Evolutionary conservation across 2,329 filamentous ascomycete genomes (phyloP).

Genomic region (Beauveria pseudobassiana): DNA sequence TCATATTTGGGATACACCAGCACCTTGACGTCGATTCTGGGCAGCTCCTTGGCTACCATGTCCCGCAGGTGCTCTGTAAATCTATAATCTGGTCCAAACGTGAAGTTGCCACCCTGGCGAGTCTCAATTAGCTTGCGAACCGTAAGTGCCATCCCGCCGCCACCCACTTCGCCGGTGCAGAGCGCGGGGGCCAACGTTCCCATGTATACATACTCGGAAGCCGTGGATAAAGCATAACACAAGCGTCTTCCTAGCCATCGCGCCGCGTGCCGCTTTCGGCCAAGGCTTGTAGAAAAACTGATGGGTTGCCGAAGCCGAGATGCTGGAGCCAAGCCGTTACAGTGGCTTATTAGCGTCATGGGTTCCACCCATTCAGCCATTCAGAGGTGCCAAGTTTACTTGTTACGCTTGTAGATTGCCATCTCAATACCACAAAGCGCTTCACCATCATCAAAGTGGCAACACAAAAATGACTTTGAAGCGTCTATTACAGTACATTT

Average conservation of each 20-base stretch:
- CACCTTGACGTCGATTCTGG: slow-evolving; percentile 58
- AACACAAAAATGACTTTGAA: not conserved
- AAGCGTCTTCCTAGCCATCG: slow-evolving; percentile 65
- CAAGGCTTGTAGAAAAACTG: not conserved
- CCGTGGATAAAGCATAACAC: slow-evolving; percentile 81
- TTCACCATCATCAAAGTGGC: not conserved
- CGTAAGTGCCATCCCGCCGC: not conserved
- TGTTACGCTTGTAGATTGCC: not conserved
- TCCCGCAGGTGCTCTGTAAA: slow-evolving; percentile 67
- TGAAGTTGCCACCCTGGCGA: slow-evolving; percentile 63
- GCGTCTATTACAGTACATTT: slow-evolving; percentile 37
- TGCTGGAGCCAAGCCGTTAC: not conserved
- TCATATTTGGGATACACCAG: slow-evolving; percentile 76
- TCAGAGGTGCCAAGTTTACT: no score
- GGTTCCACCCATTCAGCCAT: slow-evolving; percentile 2
- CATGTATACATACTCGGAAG: slow-evolving; percentile 56
- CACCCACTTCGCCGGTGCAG: not conserved
- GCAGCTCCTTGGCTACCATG: slow-evolving; percentile 57
- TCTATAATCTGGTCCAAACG: slow-evolving; percentile 57
- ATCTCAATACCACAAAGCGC: not conserved
- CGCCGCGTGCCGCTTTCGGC: not conserved
- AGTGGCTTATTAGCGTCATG: slow-evolving; percentile 3
- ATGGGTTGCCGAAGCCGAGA: not conserved
- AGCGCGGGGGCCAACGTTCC: no score
- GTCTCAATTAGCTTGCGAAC: not conserved